Conservation (phyloP, 257 asterid species). For the Vinca minor region DNA sequence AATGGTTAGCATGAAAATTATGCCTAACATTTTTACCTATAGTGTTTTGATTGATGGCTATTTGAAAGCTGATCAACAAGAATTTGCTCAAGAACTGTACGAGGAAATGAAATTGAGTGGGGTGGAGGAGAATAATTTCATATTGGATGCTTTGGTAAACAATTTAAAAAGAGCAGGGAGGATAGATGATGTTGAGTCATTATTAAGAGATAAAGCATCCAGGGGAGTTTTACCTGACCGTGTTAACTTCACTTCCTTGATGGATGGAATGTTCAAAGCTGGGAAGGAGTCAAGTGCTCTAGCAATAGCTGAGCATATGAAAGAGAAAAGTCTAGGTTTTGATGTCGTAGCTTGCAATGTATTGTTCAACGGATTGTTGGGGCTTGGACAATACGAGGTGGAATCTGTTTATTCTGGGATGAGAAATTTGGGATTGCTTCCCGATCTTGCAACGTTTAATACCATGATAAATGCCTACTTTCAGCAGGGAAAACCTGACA, state of each 20-base stretch:
- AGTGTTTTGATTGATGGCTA: conserved; percentile 60
- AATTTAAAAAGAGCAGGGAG: conserved; percentile 53
- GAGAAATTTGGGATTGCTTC: conserved; percentile 51
- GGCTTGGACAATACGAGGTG: conserved; percentile 50
- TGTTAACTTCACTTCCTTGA: conserved; percentile 70
- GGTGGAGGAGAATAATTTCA: conserved; percentile 43
- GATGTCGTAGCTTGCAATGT: conserved; percentile 67
- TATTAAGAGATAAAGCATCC: conserved; percentile 40
- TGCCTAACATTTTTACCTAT: conserved; percentile 57
- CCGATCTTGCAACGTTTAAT: conserved; percentile 71
- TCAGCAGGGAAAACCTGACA: conserved; percentile 56
- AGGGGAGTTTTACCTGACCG: conserved; percentile 59
- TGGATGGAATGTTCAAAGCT: conserved; percentile 79
- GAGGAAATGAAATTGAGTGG: conserved; percentile 63
- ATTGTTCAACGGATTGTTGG: conserved; percentile 64
- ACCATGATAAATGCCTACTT: conserved; percentile 59
- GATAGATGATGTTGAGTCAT: conserved; percentile 52
- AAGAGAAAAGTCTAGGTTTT: conserved; percentile 43
- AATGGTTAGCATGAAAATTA: conserved; percentile 46
- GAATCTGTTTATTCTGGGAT: conserved; percentile 53
- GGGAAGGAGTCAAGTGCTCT: conserved; percentile 70
- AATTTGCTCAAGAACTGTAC: conserved; percentile 44
- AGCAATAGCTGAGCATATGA: conserved; percentile 57
- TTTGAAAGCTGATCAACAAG: conserved; percentile 60
- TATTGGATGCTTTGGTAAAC: conserved; percentile 57